Evolutionary conservation across 441 rosid species (phyloP).

Genomic region (Manihot esculenta): DNA sequence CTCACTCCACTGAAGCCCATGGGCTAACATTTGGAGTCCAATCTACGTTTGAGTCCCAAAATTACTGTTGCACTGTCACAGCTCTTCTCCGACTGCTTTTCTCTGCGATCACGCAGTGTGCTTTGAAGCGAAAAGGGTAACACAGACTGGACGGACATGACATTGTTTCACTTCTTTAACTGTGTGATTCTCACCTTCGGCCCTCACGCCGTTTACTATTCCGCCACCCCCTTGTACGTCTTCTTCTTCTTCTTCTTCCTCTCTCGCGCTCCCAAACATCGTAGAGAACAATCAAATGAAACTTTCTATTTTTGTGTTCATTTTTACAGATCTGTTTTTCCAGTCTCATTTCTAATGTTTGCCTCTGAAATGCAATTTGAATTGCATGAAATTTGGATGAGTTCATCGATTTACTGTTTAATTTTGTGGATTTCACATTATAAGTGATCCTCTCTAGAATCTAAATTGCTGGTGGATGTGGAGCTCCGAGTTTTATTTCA

Average conservation of each 20-base stretch:
- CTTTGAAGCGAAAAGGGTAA: slow-evolving; percentile 2
- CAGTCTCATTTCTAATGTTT: background rate
- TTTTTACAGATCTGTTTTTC: background rate
- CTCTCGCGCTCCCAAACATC: background rate
- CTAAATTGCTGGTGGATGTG: background rate
- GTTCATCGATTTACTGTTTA: background rate
- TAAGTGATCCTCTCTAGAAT: too few relatives aligned
- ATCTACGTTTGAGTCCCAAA: background rate
- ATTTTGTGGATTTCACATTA: too few relatives aligned
- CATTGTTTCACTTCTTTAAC: slow-evolving; percentile 95
- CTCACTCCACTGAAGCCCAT: too few relatives aligned
- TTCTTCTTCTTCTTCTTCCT: background rate
- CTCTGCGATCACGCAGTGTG: background rate
- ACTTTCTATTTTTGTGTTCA: background rate
- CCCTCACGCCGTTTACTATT: slow-evolving; percentile 98
- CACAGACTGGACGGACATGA: slow-evolving; percentile 42
- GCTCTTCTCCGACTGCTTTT: background rate
- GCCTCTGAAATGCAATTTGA: background rate
- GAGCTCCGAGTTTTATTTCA: too few relatives aligned
- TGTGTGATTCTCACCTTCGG: slow-evolving; percentile 96
- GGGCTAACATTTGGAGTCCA: background rate
- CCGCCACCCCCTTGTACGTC: slow-evolving; percentile 84
- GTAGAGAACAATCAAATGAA: background rate
- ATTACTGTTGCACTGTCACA: too few relatives aligned
- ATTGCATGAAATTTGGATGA: background rate